phyloP scores from a whole-genome alignment of 805 yeast genomes.

The Candida maesae region DNA sequence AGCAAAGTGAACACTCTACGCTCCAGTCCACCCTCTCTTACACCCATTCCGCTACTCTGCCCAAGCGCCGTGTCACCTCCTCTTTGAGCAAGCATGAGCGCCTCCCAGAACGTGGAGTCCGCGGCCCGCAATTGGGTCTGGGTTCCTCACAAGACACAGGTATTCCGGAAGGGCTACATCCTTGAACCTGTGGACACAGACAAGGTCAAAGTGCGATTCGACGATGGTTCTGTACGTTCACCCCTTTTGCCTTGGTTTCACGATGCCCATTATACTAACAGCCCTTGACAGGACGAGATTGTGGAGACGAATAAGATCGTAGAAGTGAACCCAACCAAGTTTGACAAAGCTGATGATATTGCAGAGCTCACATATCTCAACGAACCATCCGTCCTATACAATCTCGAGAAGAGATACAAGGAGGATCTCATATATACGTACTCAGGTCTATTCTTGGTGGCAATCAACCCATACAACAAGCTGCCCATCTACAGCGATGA shows the following conservation, averaged over 20 bases:
- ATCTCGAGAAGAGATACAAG: conserved; percentile 69
- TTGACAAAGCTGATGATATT: conserved; percentile 90
- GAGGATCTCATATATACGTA: conserved; percentile 86
- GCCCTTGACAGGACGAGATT: conserved; percentile 23
- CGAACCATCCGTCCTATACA: conserved; percentile 93
- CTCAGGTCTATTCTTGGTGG: conserved; percentile 92
- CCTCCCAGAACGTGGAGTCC: conserved; percentile 9
- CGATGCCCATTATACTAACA: conserved; percentile 9
- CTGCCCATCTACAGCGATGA: conserved; percentile 67
- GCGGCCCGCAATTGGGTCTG: conserved; percentile 57
- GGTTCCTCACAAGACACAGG: conserved; percentile 58
- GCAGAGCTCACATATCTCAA: conserved; percentile 92
- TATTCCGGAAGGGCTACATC: conserved; percentile 60
- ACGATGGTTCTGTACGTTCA: conserved; percentile 30
- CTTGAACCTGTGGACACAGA: conserved; percentile 37
- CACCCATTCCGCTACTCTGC: too few species aligned
- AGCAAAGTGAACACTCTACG: background rate
- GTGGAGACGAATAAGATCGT: conserved; percentile 45
- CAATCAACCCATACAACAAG: conserved; percentile 84
- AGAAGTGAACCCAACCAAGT: conserved; percentile 82
- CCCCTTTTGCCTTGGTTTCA: background rate
- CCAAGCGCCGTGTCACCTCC: too few species aligned
- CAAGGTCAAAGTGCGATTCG: conserved; percentile 36
- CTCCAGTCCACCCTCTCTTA: too few species aligned
- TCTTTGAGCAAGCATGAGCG: background rate